Conservation (phyloP, 257 asterid species). For the Dorcoceras hygrometricum region DNA sequence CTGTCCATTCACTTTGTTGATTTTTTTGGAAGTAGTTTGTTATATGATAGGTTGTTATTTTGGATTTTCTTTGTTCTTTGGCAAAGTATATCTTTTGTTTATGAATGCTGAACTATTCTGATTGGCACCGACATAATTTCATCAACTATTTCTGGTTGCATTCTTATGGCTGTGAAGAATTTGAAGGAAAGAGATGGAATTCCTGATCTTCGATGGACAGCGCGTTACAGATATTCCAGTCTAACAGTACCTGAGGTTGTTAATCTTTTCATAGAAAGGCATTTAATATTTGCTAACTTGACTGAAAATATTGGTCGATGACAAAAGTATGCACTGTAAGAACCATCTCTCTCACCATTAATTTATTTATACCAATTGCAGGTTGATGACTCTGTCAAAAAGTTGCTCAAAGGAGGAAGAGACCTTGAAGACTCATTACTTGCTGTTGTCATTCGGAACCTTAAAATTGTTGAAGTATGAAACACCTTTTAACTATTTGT, state of each 20-base stretch:
- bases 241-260: slow-evolving; percentile 74
- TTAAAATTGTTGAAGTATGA: slow-evolving; percentile 79
- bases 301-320: background rate
- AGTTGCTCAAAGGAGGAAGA: slow-evolving; percentile 63
- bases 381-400: slow-evolving; percentile 66
- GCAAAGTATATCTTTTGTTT: background rate
- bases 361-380: slow-evolving; percentile 27
- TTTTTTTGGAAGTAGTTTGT: background rate
- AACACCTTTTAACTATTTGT: slow-evolving; percentile 4
- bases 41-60: background rate
- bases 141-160: slow-evolving; percentile 25
- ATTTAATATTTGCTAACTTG: slow-evolving; percentile 4
- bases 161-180: slow-evolving; percentile 48
- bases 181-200: slow-evolving; percentile 89
- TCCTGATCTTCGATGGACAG: slow-evolving; percentile 89
- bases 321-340: background rate
- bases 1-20: background rate
- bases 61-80: background rate
- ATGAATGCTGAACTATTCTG: background rate
- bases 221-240: slow-evolving; percentile 73
- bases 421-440: slow-evolving; percentile 69
- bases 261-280: slow-evolving; percentile 18
- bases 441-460: slow-evolving; percentile 81
- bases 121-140: slow-evolving; percentile 12
- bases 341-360: background rate